Conservation (phyloP, 805 yeast genomes). For the Yarrowia deformans region DNA sequence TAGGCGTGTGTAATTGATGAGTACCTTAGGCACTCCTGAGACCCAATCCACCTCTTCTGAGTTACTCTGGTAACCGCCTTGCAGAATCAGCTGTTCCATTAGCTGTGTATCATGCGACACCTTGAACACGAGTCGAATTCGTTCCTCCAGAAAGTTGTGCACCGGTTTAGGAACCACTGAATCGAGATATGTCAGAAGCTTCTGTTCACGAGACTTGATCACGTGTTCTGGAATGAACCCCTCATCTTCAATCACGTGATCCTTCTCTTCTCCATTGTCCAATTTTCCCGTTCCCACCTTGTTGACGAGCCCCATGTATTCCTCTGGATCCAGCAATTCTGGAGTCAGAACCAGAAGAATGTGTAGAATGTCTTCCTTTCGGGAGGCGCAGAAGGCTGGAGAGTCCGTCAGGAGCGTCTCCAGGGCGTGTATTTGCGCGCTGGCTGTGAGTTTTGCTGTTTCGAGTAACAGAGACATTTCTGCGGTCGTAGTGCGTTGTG, state of each 20-base stretch:
- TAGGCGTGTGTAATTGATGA: constrained; percentile 12
- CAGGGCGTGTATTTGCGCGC: constrained; percentile 6
- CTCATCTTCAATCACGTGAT: neutral
- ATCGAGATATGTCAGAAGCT: constrained; percentile 3
- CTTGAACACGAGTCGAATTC: constrained; percentile 25
- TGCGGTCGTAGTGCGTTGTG: neutral
- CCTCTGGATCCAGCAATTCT: constrained; percentile 31
- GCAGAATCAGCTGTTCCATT: constrained; percentile 9
- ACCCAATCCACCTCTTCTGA: constrained; percentile 9
- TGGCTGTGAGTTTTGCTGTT: constrained; percentile 15
- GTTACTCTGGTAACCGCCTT: constrained; percentile 1
- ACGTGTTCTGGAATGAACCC: constrained; percentile 5
- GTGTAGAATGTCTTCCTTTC: constrained; percentile 12
- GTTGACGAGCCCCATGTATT: constrained; percentile 11
- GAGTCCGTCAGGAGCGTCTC: constrained; percentile 26
- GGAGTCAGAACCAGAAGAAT: constrained; percentile 34
- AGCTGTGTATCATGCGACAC: constrained; percentile 12
- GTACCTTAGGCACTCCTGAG: constrained; percentile 12
- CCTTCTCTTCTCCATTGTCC: constrained; percentile 17
- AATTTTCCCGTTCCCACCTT: constrained; percentile 23
- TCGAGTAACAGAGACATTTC: constrained; percentile 10
- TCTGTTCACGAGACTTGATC: constrained; percentile 14
- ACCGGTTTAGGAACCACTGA: constrained; percentile 15
- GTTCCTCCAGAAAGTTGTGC: constrained; percentile 21
- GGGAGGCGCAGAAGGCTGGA: constrained; percentile 5